phyloP scores from a whole-genome alignment of 2,329 filamentous ascomycete species.

The Aspergillus pseudoglaucus region DNA sequence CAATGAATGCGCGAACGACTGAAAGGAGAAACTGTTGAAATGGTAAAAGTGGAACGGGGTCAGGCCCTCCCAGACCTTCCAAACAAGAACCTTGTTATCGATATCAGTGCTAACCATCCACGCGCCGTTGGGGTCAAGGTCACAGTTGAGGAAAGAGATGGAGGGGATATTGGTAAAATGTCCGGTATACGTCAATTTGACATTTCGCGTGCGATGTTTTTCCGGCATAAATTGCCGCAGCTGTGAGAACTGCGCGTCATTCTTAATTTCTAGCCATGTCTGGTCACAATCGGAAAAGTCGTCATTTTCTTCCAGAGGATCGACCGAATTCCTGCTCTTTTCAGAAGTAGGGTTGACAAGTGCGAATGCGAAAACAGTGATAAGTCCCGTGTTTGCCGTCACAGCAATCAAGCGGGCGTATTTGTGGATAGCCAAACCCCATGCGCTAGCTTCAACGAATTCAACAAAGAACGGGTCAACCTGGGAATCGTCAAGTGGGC shows the following conservation, averaged over 20 bases:
- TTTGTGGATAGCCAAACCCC: conserved; percentile 79
- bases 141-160: conserved; percentile 54
- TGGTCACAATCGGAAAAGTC: conserved; percentile 16
- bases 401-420: conserved; percentile 80
- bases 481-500: conserved; percentile 26
- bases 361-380: conserved; percentile 56
- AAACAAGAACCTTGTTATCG: conserved; percentile 43
- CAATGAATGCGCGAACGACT: conserved; percentile 20
- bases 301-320: conserved; percentile 11
- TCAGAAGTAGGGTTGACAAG: conserved; percentile 36
- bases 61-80: conserved; percentile 42
- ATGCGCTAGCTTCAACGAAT: conserved; percentile 72
- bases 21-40: conserved; percentile 23
- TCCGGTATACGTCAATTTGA: conserved; percentile 36
- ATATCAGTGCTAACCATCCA: conserved; percentile 56
- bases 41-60: conserved; percentile 22
- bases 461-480: conserved; percentile 60
- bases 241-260: conserved; percentile 16
- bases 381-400: conserved; percentile 62
- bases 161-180: conserved; percentile 51
- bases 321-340: conserved; percentile 8
- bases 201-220: conserved; percentile 34
- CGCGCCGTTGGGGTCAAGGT: conserved; percentile 47
- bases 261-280: conserved; percentile 29
- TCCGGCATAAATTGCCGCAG: conserved; percentile 23